Evolutionary conservation across 257 asterid species (phyloP).

Genomic region (Solanum acaule): DNA sequence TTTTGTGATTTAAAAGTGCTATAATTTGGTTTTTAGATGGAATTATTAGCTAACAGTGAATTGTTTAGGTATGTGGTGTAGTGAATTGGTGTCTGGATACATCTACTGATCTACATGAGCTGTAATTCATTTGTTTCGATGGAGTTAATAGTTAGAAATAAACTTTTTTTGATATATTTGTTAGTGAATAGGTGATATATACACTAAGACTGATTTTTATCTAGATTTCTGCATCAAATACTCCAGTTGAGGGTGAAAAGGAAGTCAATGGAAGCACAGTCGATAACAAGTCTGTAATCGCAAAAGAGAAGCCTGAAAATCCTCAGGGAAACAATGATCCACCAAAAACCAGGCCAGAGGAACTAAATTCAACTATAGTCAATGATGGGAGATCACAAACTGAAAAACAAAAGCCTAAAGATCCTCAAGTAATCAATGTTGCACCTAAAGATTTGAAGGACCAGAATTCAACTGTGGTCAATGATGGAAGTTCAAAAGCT

Average conservation of each 20-base stretch:
- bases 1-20: background rate
- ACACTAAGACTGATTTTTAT: conserved; percentile 5
- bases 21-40: background rate
- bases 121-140: background rate
- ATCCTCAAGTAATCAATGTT: background rate
- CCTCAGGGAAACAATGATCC: conserved; percentile 10
- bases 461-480: conserved; percentile 1
- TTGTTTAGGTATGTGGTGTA: background rate
- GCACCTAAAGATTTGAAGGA: background rate
- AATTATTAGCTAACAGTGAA: background rate
- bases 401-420: background rate
- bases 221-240: conserved; percentile 35
- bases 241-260: conserved; percentile 13
- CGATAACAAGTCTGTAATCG: conserved; percentile 12
- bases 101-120: background rate
- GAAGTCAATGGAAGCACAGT: conserved; percentile 6
- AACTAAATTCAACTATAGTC: background rate
- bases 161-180: background rate
- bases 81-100: background rate
- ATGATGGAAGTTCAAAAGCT: conserved; percentile 11
- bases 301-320: conserved; percentile 10
- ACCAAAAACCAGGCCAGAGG: conserved; percentile 17
- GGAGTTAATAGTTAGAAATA: background rate
- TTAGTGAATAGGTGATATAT: background rate
- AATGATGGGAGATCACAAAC: background rate